Evolutionary conservation across 495 filamentous ascomycete species (phyloP).

Genomic region (Penicillium roqueforti): DNA sequence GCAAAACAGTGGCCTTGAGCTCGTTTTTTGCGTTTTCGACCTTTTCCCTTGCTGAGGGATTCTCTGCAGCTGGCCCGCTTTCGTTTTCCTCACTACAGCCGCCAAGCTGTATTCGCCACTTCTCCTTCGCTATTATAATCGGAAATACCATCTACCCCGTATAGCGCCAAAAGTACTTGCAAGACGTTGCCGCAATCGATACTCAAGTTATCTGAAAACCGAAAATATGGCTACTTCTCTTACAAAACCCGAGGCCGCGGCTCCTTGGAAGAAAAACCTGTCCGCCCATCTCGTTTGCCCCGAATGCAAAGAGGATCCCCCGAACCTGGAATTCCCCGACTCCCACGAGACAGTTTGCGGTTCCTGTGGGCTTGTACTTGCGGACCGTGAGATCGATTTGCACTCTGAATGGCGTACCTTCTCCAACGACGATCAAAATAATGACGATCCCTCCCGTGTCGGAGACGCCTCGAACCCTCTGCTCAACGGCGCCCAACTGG

Average conservation of each 20-base stretch:
- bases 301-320: constrained; percentile 87
- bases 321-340: constrained; percentile 91
- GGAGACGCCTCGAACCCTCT: constrained; percentile 85
- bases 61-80: constrained; percentile 1
- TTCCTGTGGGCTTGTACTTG: constrained; percentile 87
- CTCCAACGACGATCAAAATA: constrained; percentile 92
- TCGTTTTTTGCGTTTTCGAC: background rate
- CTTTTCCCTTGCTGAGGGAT: constrained; percentile 1
- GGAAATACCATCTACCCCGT: constrained; percentile 40
- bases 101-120: constrained; percentile 65
- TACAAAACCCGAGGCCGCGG: constrained; percentile 22
- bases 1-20: constrained; percentile 5
- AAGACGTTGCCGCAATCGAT: constrained; percentile 28
- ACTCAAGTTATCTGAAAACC: constrained; percentile 18
- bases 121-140: constrained; percentile 51
- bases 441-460: constrained; percentile 95
- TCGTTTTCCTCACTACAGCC: constrained; percentile 28
- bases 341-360: constrained; percentile 89
- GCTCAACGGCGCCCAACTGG: constrained; percentile 85
- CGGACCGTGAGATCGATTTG: constrained; percentile 86
- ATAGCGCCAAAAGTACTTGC: constrained; percentile 40
- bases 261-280: constrained; percentile 68
- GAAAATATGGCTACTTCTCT: constrained; percentile 40
- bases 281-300: constrained; percentile 77
- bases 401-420: constrained; percentile 99